Evolutionary conservation across 495 filamentous ascomycete genomes (phyloP).

Genomic region (Schizothecium vesticola): DNA sequence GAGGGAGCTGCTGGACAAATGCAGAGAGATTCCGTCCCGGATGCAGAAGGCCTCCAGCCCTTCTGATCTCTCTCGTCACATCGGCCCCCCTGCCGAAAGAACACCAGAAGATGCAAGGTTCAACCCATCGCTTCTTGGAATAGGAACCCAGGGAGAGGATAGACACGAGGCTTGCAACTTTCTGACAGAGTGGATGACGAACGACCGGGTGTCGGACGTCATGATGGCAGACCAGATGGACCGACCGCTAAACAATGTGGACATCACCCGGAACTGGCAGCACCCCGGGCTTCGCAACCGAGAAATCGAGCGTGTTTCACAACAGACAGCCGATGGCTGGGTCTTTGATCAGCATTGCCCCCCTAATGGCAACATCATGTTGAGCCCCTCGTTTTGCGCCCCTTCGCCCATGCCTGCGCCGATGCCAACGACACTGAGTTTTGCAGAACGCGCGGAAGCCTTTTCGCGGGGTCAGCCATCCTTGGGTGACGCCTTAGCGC

Average conservation of each 20-base stretch:
- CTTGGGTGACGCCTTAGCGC: not conserved
- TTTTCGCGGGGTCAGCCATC: not conserved
- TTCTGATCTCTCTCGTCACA: too few relatives aligned
- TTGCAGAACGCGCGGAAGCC: not conserved
- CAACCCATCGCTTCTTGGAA: too few relatives aligned
- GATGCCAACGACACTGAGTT: not conserved
- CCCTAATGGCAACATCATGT: not conserved
- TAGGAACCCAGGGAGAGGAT: too few relatives aligned
- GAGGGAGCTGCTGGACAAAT: not conserved
- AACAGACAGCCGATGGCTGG: not conserved
- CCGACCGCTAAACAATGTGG: too few relatives aligned
- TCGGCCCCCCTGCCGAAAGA: too few relatives aligned
- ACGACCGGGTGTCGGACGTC: too few relatives aligned
- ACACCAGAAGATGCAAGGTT: too few relatives aligned
- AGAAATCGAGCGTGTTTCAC: not conserved
- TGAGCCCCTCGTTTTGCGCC: not conserved
- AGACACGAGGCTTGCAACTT: too few relatives aligned
- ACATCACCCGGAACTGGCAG: too few relatives aligned
- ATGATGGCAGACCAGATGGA: too few relatives aligned
- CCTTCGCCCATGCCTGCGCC: not conserved
- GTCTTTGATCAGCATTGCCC: not conserved
- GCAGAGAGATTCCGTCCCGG: not conserved
- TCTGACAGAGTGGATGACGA: too few relatives aligned
- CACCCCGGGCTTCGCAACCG: not conserved
- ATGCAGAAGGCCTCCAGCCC: not conserved